phyloP scores from a whole-genome alignment of 164 flowering plant genomes.

The Litsea cubeba region DNA sequence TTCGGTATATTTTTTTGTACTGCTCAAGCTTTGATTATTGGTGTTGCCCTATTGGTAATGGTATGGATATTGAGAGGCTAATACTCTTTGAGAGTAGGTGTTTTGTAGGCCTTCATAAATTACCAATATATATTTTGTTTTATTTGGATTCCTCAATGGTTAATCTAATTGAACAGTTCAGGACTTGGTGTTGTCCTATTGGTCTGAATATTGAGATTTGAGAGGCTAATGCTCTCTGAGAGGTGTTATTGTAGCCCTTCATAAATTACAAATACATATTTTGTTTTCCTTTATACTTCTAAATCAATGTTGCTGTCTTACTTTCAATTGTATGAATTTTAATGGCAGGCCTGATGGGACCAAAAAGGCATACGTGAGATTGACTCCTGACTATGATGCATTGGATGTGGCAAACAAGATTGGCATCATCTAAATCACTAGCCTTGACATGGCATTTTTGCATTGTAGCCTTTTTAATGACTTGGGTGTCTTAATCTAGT shows the following conservation, averaged over 20 bases:
- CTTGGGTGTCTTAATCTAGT: background rate
- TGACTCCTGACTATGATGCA: slow-evolving; percentile 73
- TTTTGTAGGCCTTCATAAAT: too few relatives aligned
- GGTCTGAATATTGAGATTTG: background rate
- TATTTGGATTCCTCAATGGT: too few relatives aligned
- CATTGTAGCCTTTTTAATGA: background rate
- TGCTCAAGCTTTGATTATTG: too few relatives aligned
- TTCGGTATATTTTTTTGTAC: too few relatives aligned
- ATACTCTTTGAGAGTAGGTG: too few relatives aligned
- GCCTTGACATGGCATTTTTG: background rate
- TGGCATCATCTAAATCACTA: slow-evolving; percentile 49
- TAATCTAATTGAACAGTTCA: too few relatives aligned
- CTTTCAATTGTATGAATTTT: background rate
- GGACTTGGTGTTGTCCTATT: too few relatives aligned
- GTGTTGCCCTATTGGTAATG: too few relatives aligned
- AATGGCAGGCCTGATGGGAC: slow-evolving; percentile 75
- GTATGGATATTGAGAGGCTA: too few relatives aligned
- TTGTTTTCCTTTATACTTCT: background rate
- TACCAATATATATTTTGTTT: too few relatives aligned
- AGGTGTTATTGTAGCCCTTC: background rate
- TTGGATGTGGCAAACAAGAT: slow-evolving; percentile 85
- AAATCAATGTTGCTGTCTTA: background rate
- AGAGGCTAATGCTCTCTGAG: background rate
- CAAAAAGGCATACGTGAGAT: slow-evolving; percentile 74
- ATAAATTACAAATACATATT: background rate